Evolutionary conservation across 2,329 filamentous ascomycete genomes (phyloP), one percentile per base, ranked within the genome.

Genomic region (Pseudocercospora crystallina): DNA sequence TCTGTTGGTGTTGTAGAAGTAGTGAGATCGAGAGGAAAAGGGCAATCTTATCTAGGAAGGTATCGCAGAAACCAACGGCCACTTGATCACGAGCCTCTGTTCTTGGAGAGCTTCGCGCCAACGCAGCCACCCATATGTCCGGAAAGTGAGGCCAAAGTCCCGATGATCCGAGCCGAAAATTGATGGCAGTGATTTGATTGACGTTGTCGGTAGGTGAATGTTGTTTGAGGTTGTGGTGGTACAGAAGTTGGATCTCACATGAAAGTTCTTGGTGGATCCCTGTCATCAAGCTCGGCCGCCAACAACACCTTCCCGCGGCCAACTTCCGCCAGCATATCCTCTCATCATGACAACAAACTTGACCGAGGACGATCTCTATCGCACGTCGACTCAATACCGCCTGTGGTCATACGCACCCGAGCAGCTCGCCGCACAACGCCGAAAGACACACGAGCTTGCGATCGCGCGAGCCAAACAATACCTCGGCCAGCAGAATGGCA

Each of bases 311-410:
- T 31, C 45, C n/a, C 20, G 20, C 20, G 20, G 3, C 4, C 20
- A 26, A 26, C 20, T 26, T 26, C 20, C 20, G 20, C 7, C 20
- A 43, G 34, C 39, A 52, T 43, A 51, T 40, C 31, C 40, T 46
- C 42, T 20, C 44, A 43, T 40, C 43, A 52, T 51, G 53, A 52
- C 34, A 8, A 42, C 48, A 26, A 14, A 43, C 30, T 53, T 95
- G 82, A 87, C 84, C 55, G 94, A 99, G 79, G 94, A 99, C 72
- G 88, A 89, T 60, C 80, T 91, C 48, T 99, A 97, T 73, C 85
- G 90, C 30, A 82, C 87, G 44, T 95, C 92, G 0, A 92, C 89
- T 40, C 94, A 99, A 71, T 97, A 84, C 68, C 83, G 88, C 37
- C 79, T 95, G 51, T 99, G 94, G 94, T 96, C 91, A 9, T 97